These are phyloP conservation scores for Funneliformis geosporum DNA, from an alignment of 192 early-diverging fungal genomes.

Conservation along the genomic window DNA sequence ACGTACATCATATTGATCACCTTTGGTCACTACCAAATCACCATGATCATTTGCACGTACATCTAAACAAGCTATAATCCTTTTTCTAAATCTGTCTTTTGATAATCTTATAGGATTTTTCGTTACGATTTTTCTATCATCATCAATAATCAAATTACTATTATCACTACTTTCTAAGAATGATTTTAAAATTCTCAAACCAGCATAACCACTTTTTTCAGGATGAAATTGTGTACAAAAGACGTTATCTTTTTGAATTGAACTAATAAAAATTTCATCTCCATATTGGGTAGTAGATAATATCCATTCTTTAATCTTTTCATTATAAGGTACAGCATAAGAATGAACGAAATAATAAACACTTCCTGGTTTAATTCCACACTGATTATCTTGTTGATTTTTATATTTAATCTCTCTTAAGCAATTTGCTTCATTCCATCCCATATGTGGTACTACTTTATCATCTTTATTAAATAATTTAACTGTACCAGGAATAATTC, in stretches of 20 bases:
- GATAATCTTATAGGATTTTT: slow-evolving; percentile 31
- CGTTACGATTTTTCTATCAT: neutral
- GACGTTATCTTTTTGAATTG: slow-evolving; percentile 80
- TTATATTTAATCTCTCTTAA: slow-evolving; percentile 39
- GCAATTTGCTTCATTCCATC: slow-evolving; percentile 79
- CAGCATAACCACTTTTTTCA: slow-evolving; percentile 93
- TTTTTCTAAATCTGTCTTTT: slow-evolving; percentile 71
- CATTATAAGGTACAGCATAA: slow-evolving; percentile 74
- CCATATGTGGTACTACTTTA: slow-evolving; percentile 98
- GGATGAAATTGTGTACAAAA: slow-evolving; percentile 99
- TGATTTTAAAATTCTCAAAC: slow-evolving; percentile 75
- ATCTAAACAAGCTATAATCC: slow-evolving; percentile 97
- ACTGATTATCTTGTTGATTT: slow-evolving; percentile 31
- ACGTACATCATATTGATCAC: slow-evolving; percentile 98
- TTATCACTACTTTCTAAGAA: slow-evolving; percentile 67
- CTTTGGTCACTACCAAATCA: slow-evolving; percentile 98
- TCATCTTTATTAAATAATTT: slow-evolving; percentile 61
- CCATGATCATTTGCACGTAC: slow-evolving; percentile 96
- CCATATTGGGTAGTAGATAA: slow-evolving; percentile 87
- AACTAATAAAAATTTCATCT: slow-evolving; percentile 81
- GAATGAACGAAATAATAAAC: slow-evolving; percentile 99
- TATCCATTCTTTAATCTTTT: slow-evolving; percentile 68
- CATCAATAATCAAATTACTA: neutral
- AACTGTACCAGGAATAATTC: slow-evolving; percentile 76
- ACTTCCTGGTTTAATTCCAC: slow-evolving; percentile 48